Conservation (phyloP, 345 rosid species). For the Kernera saxatilis region DNA sequence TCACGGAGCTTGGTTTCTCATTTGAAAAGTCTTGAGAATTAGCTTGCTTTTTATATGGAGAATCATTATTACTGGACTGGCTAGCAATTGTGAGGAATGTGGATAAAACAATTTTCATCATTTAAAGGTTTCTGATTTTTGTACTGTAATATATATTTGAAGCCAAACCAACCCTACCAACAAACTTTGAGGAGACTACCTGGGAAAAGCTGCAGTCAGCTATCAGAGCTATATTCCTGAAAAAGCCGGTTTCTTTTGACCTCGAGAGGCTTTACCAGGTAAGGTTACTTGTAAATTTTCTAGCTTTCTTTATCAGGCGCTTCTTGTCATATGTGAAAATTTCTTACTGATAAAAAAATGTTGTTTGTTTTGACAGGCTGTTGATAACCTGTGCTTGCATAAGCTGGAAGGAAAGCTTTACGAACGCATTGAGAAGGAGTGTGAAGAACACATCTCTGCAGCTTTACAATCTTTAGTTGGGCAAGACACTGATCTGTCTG, state of each 20-base stretch:
- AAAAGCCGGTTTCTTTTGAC: slow-evolving; percentile 63
- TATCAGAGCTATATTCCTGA: slow-evolving; percentile 87
- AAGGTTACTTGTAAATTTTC: not conserved
- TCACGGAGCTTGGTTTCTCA: not conserved
- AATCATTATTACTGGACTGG: not conserved
- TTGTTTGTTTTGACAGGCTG: slow-evolving; percentile 53
- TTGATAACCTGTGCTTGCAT: slow-evolving; percentile 81
- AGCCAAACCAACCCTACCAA: slow-evolving; percentile 84
- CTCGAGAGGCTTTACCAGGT: slow-evolving; percentile 91
- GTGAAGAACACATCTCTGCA: slow-evolving; percentile 71
- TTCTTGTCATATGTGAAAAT: slow-evolving; percentile 1
- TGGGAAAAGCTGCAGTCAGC: slow-evolving; percentile 93
- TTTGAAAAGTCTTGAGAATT: not conserved
- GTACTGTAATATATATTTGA: slow-evolving; percentile 20
- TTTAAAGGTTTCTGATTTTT: not conserved
- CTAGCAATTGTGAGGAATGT: not conserved
- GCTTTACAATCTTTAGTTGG: slow-evolving; percentile 83
- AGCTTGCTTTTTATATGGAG: not conserved
- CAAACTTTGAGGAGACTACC: slow-evolving; percentile 82
- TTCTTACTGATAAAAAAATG: not conserved
- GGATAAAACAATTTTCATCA: not conserved
- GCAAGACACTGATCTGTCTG: slow-evolving; percentile 89
- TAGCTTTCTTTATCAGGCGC: not conserved
- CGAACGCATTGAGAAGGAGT: slow-evolving; percentile 78
- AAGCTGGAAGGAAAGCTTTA: slow-evolving; percentile 91